phyloP scores from a whole-genome alignment of 2,329 filamentous ascomycete species.

The Fusarium illudens region DNA sequence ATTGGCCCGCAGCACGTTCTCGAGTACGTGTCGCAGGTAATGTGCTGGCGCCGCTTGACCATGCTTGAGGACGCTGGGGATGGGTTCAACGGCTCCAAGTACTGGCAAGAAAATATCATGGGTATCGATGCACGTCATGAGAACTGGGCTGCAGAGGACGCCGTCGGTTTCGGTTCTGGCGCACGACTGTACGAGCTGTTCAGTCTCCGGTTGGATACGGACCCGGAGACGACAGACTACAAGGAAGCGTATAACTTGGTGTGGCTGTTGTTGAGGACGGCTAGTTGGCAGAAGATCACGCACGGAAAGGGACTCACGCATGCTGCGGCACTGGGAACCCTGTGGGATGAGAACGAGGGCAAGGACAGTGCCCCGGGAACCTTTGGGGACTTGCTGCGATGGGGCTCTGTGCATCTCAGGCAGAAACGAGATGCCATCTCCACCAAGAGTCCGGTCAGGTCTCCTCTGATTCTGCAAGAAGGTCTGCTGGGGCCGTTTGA shows the following conservation, averaged over 20 bases:
- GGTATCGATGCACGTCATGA: conserved; percentile 9
- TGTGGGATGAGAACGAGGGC: conserved; percentile 26
- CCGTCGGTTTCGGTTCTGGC: conserved; percentile 11
- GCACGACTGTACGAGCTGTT: conserved; percentile 2
- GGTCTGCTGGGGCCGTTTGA: background rate
- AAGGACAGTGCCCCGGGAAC: conserved; percentile 14
- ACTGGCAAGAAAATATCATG: conserved; percentile 30
- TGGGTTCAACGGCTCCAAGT: conserved; percentile 37
- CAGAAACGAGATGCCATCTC: conserved; percentile 11
- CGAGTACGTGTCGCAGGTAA: conserved; percentile 52
- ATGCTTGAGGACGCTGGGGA: conserved; percentile 37
- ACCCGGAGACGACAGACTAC: conserved; percentile 12
- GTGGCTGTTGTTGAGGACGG: conserved; percentile 11
- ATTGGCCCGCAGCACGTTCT: conserved; percentile 42
- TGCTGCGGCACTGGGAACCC: background rate
- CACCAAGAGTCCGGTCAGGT: conserved; percentile 1
- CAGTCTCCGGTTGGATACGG: background rate
- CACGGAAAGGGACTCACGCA: conserved; percentile 16
- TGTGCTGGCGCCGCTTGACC: conserved; percentile 47
- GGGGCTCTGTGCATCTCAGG: conserved; percentile 9
- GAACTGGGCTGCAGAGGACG: conserved; percentile 10
- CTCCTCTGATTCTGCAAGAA: conserved; percentile 3
- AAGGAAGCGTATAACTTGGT: conserved; percentile 19
- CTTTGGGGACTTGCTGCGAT: conserved; percentile 19
- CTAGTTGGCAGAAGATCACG: conserved; percentile 26